A percentile compares a stretch with the other conserved stretches of the same genome.
These are phyloP conservation scores for Rostrohypoxylon terebratum DNA, from an alignment of 495 filamentous ascomycete species.

Conservation along the genomic window DNA sequence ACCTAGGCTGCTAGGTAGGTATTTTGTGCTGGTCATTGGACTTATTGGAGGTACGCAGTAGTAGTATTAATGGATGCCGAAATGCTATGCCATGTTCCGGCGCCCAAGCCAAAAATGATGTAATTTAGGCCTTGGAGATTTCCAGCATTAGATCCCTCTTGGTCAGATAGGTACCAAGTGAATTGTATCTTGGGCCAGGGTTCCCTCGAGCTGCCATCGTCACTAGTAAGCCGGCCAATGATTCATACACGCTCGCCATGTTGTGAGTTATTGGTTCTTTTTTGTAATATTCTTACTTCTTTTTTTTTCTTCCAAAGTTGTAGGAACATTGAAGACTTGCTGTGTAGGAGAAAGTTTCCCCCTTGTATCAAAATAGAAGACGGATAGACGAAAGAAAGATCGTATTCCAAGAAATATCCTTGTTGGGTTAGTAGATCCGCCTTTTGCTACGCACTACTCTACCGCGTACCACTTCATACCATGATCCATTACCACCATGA, in stretches of 20 bases:
- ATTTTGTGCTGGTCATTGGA: neutral
- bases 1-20: too few relatives aligned
- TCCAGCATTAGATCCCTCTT: constrained; percentile 29
- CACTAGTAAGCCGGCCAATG: constrained; percentile 22
- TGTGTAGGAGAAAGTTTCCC: constrained; percentile 15
- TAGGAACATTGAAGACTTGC: neutral
- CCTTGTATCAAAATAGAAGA: constrained; percentile 32
- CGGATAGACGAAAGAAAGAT: constrained; percentile 22
- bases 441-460: constrained; percentile 14
- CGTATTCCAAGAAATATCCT: constrained; percentile 30
- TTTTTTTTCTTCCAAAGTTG: neutral
- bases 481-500: neutral
- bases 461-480: constrained; percentile 3
- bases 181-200: constrained; percentile 22
- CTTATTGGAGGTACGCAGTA: neutral
- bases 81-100: constrained; percentile 18
- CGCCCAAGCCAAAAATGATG: constrained; percentile 46
- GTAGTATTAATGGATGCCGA: neutral
- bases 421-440: constrained; percentile 41
- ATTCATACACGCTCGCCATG: constrained; percentile 15
- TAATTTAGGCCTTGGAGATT: constrained; percentile 42
- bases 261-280: neutral
- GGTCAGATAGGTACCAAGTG: constrained; percentile 29
- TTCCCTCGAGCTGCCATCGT: constrained; percentile 16
- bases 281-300: neutral